These are phyloP conservation scores for Cutaneotrichosporon spelunceum DNA, from an alignment of 1,284 basidiomycete genomes.

Conservation along the genomic window DNA sequence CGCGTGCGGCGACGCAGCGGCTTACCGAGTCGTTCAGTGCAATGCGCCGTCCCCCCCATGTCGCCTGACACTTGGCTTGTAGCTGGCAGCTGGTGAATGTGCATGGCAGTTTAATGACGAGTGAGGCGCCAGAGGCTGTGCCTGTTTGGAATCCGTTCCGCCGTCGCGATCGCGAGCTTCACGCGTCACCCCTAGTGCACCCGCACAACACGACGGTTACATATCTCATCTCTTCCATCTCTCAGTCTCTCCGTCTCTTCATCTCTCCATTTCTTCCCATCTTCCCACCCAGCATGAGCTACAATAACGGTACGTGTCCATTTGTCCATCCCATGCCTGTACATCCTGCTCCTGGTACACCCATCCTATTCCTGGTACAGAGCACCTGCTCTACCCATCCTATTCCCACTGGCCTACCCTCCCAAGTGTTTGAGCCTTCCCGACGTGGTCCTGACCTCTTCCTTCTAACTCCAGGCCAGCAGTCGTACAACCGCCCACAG, in stretches of 20 bases:
- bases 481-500: not conserved
- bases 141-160: too few species aligned
- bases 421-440: too few species aligned
- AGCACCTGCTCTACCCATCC: too few species aligned
- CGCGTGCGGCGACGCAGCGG: not conserved
- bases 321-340: too few species aligned
- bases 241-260: not conserved
- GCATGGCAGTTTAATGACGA: not conserved
- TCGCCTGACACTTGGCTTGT: not conserved
- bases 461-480: not conserved
- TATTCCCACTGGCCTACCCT: too few species aligned
- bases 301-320: not conserved
- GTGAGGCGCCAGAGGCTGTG: not conserved
- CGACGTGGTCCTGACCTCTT: too few species aligned
- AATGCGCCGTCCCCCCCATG: too few species aligned
- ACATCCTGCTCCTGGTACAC: too few species aligned
- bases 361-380: too few species aligned
- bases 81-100: not conserved
- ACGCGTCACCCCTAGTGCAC: not conserved
- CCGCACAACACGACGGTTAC: not conserved
- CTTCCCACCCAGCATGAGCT: not conserved
- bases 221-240: not conserved
- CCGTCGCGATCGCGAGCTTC: not conserved
- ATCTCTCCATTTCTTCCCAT: not conserved
- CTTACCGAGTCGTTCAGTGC: too few species aligned